Evolutionary conservation across 2,329 filamentous ascomycete genomes (phyloP), one percentile per base, ranked within the genome.

Genomic region (Exophiala sp.): DNA sequence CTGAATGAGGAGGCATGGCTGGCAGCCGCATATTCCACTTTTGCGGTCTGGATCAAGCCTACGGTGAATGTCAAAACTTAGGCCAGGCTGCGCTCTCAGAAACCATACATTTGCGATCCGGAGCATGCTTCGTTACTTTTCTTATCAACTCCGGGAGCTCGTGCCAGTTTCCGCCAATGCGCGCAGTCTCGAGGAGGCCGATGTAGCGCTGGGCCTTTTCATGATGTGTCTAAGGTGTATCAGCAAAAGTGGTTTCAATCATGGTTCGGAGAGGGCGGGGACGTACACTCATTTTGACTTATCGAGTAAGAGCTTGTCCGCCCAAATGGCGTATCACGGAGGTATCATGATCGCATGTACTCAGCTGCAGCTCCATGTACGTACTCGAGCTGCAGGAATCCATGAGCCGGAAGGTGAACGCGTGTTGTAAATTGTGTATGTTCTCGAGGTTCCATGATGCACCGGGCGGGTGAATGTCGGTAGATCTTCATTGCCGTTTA

Each of bases 111-210:
- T 83, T 82, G 71, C 89, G 83, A 57, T 88, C 83, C 38, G 91
- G 87, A 64, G 91, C 89, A 80, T 99, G 92, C 72, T 99, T 97
- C 67, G 87, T 88, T 66, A 97, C 82, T 74, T 99, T 99, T 69
- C 92, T 85, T 65, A 94, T 86, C 60, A 95, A 81, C 74, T 97
- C 92, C 21, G 89, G 89, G 29, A 97, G 81, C 29, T 88, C 84
- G 62, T 84, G 79, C 94, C 94, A 99, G 70, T 85, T 86, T 48
- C 88, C 91, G 66, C 92, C 85, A 72, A 90, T 95, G 66, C 94
- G 87, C 62, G 90, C 91, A 63, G 86, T 81, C 70, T 97, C 89
- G 67, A 99, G 83, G 72, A 85, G 83, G 68, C 82, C 80, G 63
- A 96, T 81, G 72, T 97, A 97, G 69, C 86, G 83, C 63, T 81